Evolutionary conservation across 345 rosid genomes (phyloP).

Genomic region (Heritiera littoralis): DNA sequence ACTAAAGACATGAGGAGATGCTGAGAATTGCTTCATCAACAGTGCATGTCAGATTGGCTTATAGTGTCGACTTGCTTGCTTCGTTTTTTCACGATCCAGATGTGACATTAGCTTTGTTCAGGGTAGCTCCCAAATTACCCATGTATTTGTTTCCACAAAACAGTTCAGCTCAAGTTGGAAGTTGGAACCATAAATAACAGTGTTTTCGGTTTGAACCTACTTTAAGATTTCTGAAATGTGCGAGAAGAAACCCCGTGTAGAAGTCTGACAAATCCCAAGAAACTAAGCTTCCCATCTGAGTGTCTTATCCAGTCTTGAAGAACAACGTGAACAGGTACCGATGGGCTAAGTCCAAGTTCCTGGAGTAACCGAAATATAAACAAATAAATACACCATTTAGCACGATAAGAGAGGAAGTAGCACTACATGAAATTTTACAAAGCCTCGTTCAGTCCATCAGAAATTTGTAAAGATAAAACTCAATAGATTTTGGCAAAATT

Average conservation of each 20-base stretch:
- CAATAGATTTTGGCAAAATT: neutral
- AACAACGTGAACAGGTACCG: conserved; percentile 81
- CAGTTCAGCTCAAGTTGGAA: conserved; percentile 20
- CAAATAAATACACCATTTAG: neutral
- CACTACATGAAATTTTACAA: neutral
- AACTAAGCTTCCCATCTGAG: conserved; percentile 83
- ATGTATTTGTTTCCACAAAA: neutral
- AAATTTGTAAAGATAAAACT: neutral
- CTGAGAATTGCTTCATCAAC: neutral
- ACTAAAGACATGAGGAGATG: conserved; percentile 23
- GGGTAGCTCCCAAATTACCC: neutral
- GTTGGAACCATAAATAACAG: conserved; percentile 13
- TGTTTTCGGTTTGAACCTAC: neutral
- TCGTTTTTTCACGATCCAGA: conserved; percentile 9
- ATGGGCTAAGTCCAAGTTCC: conserved; percentile 92
- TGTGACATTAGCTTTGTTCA: conserved; percentile 8
- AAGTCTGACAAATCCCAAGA: conserved; percentile 82
- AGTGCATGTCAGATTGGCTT: neutral
- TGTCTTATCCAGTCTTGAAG: conserved; percentile 93
- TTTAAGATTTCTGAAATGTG: conserved; percentile 68
- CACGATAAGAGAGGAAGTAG: neutral
- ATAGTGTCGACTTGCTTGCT: neutral
- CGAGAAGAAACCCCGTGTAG: conserved; percentile 83
- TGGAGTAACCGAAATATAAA: conserved; percentile 27
- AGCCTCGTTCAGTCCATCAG: neutral